Base-by-base conservation (phyloP, 2,329 filamentous ascomycete species). In the Cryphonectria radicalis region DNA sequence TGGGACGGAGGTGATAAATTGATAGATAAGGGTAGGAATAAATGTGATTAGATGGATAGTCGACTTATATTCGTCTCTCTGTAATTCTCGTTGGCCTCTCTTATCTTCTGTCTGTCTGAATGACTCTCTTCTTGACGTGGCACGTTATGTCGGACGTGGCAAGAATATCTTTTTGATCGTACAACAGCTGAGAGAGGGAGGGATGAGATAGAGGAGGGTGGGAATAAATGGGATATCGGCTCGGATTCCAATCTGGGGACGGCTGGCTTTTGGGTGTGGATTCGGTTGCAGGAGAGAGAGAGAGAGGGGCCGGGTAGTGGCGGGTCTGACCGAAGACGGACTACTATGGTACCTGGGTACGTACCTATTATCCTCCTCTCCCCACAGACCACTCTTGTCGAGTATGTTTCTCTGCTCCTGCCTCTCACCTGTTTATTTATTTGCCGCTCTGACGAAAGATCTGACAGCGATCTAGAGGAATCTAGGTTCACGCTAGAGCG, bases 131-230 rank as follows among this genome's bases (percentile, higher is more conserved):
- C 7, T 13, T 19, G 28, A 59, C 25, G 55, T 64, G 25, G 25
- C 63, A 72, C 70, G 67, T 72, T 69, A 40, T 70, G 68, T 64
- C 68, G 68, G 70, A 70, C 70, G 64, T 70, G 68, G 64, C 66
- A 69, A 63, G 65, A 67, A 10, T 59, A 46, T 25, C 25, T 28
- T 28, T 17, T 40, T 19, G 60, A 63, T 37, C 14, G 42, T 65
- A 25, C n/a, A 50, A 50, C 22, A 22, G 19, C 28, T 37, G 25
- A 28, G 32, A 53, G 60, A 53, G 37, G 57, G 59, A 40, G 70
- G 46, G 22, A 60, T 46, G 59, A 66, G 62, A 55, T 35, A 55
- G 43, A 67, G 69, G 63, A 71, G 66, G 66, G 66, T 71, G 69
- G n/a, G 69, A 60, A 57, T 73, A 69, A 60, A 57, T 64, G 50